Evolutionary conservation across 257 asterid species (phyloP).

Genomic region (Penstemon newberryi): DNA sequence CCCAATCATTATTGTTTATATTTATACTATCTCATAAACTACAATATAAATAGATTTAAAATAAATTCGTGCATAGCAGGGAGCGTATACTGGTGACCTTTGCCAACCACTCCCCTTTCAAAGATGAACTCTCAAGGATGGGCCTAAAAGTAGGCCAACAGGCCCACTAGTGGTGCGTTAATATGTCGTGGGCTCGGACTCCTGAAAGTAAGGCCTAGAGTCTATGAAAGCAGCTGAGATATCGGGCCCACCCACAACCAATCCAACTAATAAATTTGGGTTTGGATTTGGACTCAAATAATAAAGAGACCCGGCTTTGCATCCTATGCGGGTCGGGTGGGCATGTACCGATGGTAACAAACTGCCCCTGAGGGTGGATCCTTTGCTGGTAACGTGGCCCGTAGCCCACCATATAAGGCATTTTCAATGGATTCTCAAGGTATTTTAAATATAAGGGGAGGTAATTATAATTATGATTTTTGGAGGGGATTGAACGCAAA

Average conservation of each 20-base stretch:
- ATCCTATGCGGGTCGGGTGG: conserved; percentile 61
- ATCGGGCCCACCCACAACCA: conserved; percentile 84
- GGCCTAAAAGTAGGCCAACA: conserved; percentile 68
- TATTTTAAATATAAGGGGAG: too few species aligned
- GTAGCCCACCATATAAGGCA: conserved; percentile 91
- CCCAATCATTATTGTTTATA: too few species aligned
- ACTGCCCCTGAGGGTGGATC: conserved; percentile 77
- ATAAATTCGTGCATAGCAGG: too few species aligned
- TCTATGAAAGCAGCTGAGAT: conserved; percentile 63
- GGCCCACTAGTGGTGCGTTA: conserved; percentile 79
- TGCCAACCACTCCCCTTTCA: conserved; percentile 55
- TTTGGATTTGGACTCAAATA: conserved; percentile 62
- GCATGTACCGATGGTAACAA: conserved; percentile 57
- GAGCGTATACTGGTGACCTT: conserved; percentile 40
- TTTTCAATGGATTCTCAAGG: conserved; percentile 65
- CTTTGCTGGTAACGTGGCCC: conserved; percentile 66
- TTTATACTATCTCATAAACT: too few species aligned
- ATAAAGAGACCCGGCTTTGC: conserved; percentile 66
- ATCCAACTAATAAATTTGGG: conserved; percentile 68
- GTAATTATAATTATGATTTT: too few species aligned
- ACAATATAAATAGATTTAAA: too few species aligned
- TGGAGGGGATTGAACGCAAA: conserved; percentile 31
- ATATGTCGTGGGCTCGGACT: conserved; percentile 87
- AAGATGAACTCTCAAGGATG: conserved; percentile 38
- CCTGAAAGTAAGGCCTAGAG: conserved; percentile 70